phyloP scores from a whole-genome alignment of 225 moss, liverwort and hornwort species.

The Bryum argenteum region DNA sequence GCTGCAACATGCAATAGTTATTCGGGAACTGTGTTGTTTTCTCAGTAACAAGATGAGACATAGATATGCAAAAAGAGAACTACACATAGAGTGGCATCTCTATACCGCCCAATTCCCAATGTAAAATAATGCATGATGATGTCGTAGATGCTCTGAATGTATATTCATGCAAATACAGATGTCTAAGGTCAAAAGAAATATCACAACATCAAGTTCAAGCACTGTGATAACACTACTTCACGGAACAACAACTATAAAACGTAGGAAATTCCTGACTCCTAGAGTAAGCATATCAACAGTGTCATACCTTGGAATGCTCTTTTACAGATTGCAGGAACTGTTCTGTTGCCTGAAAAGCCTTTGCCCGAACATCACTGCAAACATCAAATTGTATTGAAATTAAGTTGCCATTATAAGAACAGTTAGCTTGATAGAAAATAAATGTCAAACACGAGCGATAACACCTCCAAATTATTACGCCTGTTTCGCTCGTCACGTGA shows the following conservation, averaged over 20 bases:
- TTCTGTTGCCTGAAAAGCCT: constrained; percentile 79
- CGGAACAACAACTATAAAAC: not conserved
- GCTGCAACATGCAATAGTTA: constrained; percentile 34
- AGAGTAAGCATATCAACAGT: constrained; percentile 1
- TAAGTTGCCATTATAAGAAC: not conserved
- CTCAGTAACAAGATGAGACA: too few species aligned
- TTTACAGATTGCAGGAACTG: constrained; percentile 70
- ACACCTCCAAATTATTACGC: not conserved
- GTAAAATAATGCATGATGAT: not conserved
- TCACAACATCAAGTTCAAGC: not conserved
- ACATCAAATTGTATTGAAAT: constrained; percentile 3
- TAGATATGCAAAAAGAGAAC: not conserved
- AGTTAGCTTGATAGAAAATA: not conserved
- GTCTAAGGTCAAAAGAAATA: not conserved
- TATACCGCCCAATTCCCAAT: not conserved
- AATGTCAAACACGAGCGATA: not conserved
- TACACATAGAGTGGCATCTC: not conserved
- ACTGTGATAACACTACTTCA: constrained; percentile 3
- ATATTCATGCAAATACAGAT: not conserved
- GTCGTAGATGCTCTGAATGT: not conserved
- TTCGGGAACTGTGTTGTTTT: not conserved
- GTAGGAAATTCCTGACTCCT: not conserved
- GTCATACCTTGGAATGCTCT: constrained; percentile 57
- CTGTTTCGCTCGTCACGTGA: not conserved
- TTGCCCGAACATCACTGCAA: constrained; percentile 74